Conservation (phyloP, 1,139 yeast genomes). For the Sugiyamaella grinbergsii region DNA sequence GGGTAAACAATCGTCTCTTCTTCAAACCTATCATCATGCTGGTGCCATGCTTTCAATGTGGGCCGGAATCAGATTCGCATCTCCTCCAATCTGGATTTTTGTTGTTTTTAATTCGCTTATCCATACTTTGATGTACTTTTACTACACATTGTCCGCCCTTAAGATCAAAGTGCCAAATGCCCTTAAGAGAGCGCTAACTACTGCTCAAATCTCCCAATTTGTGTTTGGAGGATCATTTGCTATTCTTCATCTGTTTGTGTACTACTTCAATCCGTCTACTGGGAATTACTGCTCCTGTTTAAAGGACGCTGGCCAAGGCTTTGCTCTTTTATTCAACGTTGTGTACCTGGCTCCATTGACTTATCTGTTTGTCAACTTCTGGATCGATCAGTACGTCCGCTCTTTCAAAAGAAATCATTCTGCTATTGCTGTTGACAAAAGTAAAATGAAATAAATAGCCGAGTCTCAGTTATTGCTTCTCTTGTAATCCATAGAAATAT, state of each 20-base stretch:
- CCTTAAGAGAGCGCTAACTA: conserved; percentile 62
- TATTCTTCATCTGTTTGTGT: conserved; percentile 60
- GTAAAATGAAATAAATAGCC: conserved; percentile 1
- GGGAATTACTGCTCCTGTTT: conserved; percentile 56
- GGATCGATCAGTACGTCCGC: conserved; percentile 59
- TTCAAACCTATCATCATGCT: conserved; percentile 78
- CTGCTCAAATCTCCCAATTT: conserved; percentile 72
- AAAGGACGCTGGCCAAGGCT: conserved; percentile 60
- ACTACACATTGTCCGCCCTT: conserved; percentile 65
- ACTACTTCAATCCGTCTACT: conserved; percentile 56
- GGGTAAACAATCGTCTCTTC: conserved; percentile 67
- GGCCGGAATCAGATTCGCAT: conserved; percentile 71
- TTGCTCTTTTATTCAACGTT: conserved; percentile 65
- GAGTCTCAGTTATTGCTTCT: not conserved
- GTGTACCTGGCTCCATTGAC: conserved; percentile 71
- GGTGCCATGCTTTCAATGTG: conserved; percentile 87
- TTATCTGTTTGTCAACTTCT: conserved; percentile 67
- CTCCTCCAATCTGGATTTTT: conserved; percentile 82
- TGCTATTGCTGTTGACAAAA: not conserved
- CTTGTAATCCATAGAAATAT: not conserved
- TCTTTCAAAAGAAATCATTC: conserved; percentile 10
- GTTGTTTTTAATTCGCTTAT: conserved; percentile 78
- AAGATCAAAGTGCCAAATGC: conserved; percentile 60
- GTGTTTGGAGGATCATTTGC: conserved; percentile 72
- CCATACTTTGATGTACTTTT: conserved; percentile 75